Evolutionary conservation across 371 early-diverging fungal species (phyloP), one percentile per base, ranked within the genome.

Genomic region (Entomophthora muscae): DNA sequence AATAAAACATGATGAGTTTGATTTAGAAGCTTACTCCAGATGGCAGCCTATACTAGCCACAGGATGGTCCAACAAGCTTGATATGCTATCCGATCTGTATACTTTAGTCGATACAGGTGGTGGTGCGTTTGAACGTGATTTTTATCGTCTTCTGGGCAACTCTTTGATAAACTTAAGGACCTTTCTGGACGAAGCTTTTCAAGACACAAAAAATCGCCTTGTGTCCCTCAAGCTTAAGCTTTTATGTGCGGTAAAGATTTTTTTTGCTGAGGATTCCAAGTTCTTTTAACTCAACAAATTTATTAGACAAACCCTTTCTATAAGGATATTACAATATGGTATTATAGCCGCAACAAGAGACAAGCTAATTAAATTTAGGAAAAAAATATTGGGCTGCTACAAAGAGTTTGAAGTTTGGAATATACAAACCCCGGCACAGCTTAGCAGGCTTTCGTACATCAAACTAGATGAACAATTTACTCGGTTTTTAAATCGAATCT

Each of bases 241-340:
- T 12, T 28, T n/a, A 26, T 23, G 42, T 23, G 23, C 61, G 31
- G 58, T 57, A n/a, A n/a, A n/a, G n/a, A n/a, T n/a, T n/a, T n/a
- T n/a, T n/a, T n/a, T n/a, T n/a, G n/a, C n/a, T n/a, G n/a, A n/a
- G n/a, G n/a, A n/a, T n/a, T n/a, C 26, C 1, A 29, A 26, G 13
- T 57, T 57, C 12, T 57, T n/a, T n/a, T n/a, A n/a, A n/a, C n/a
- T n/a, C n/a, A n/a, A n/a, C n/a, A n/a, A n/a, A n/a, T n/a, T n/a
- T n/a, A n/a, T n/a, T 57, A 57, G 58, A 61, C 61, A 7, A 61
- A 61, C 24, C 61, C 61, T 12, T 61, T 61, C 31, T n/a, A 61
- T 32, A 61, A 61, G 26, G 61, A 61, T 24, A n/a, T 61, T 17
- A 13, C n/a, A 22, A 26, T 33, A 22, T 61, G 61, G 61, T 61